Evolutionary conservation across 139 green algal species (phyloP), one percentile per base, ranked within the genome.

Genomic region (Coelastrella sp.): DNA sequence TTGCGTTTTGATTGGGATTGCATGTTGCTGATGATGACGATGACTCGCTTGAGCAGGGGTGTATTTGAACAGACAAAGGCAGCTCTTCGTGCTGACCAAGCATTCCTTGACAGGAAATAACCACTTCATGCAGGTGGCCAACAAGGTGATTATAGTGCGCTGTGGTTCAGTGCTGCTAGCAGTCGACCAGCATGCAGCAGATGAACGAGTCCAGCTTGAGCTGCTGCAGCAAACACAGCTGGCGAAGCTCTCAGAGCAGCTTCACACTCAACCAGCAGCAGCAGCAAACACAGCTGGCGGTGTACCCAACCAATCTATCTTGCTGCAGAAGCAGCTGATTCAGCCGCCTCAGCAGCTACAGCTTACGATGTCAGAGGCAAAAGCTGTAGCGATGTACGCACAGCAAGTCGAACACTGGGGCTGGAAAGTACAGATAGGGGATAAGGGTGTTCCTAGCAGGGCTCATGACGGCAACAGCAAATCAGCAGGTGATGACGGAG

Each of bases 151-250:
- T 20, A 56, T 95, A 0, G 23, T 95, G 5, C 74, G 90, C 57
- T 93, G 90, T 61, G 79, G 84, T 7, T 54, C 23, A 4, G 23
- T 94, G 78, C 81, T 98, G 85, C 85, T 94, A n/a, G 77, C 95
- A 2, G 68, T 98, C 47, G 96, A 98, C 89, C 96, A 97, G 89
- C 96, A 98, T 91, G 96, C 96, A 17, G 96, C 96, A n/a, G 95
- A 98, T 65, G 96, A 98, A 91, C 93, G 96, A 10, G 95, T 98
- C 47, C 90, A 85, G 58, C 92, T 98, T 59, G 95, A 98, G 91
- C 64, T 65, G 7, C 85, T 77, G 60, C 64, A 77, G 64, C 82
- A 77, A 71, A 10, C 2, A 19, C 61, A 71, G 14, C 11, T 3
- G 61, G 11, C 61, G 82, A 58, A 75, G 11, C 68, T 60, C 6